These are phyloP conservation scores for Colletotrichum abscissum DNA, from an alignment of 2,329 filamentous ascomycete species.

Conservation along the genomic window DNA sequence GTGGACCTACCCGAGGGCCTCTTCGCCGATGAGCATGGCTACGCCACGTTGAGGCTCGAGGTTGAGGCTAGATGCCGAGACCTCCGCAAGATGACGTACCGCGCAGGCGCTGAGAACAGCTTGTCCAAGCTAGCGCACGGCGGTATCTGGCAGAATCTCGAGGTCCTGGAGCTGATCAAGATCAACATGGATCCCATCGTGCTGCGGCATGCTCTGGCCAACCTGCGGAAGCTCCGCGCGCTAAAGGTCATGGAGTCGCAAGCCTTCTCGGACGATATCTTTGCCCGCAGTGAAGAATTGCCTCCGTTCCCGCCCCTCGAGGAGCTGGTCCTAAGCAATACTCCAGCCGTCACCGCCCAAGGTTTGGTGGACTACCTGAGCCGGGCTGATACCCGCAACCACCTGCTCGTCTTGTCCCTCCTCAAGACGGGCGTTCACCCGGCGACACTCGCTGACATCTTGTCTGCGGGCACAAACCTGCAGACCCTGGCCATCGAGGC, in stretches of 20 bases:
- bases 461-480: conserved; percentile 68
- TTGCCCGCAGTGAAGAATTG: conserved; percentile 72
- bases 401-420: conserved; percentile 76
- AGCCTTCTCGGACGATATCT: conserved; percentile 81
- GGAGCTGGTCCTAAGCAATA: conserved; percentile 78
- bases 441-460: conserved; percentile 68
- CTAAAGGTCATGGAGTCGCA: conserved; percentile 78
- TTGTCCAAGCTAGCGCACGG: conserved; percentile 76
- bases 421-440: conserved; percentile 77
- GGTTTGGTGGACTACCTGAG: conserved; percentile 78
- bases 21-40: conserved; percentile 82
- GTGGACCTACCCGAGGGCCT: conserved; percentile 92
- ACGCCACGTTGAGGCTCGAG: conserved; percentile 82
- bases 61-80: conserved; percentile 85
- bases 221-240: conserved; percentile 75
- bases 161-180: conserved; percentile 77
- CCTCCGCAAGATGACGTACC: conserved; percentile 90
- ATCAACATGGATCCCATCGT: conserved; percentile 77
- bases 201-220: conserved; percentile 77
- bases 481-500: conserved; percentile 66
- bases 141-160: conserved; percentile 75
- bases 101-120: conserved; percentile 80
- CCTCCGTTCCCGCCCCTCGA: conserved; percentile 81
- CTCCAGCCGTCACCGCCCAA: conserved; percentile 75
- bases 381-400: conserved; percentile 66